Percentiles rank a stretch among this genome's conserved stretches.
Conservation (phyloP, 2,329 filamentous ascomycete genomes). For the Bretziella fagacearum region DNA sequence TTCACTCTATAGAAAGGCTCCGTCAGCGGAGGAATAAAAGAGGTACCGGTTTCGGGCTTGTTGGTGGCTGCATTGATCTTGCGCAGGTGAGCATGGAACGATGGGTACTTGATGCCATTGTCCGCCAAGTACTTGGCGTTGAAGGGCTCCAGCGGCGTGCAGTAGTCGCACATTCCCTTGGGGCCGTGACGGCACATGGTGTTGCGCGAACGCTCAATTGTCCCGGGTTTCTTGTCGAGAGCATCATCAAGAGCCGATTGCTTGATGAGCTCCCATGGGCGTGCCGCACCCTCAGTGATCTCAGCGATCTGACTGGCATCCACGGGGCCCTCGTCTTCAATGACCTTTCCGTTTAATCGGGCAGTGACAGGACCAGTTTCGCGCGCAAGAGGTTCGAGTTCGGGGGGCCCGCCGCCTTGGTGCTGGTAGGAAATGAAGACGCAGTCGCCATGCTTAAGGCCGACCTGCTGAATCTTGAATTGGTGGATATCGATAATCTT, state of each 20-base stretch:
- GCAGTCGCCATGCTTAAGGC: constrained; percentile 68
- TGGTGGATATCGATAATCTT: constrained; percentile 38
- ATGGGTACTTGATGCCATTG: constrained; percentile 97
- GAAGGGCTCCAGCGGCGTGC: constrained; percentile 92
- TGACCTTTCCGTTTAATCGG: constrained; percentile 61
- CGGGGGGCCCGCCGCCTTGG: constrained; percentile 21
- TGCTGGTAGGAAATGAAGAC: constrained; percentile 72
- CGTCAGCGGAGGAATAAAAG: constrained; percentile 85
- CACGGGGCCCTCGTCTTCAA: constrained; percentile 50
- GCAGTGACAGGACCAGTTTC: constrained; percentile 32
- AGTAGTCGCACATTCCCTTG: constrained; percentile 99
- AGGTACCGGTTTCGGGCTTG: constrained; percentile 81
- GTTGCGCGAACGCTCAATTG: constrained; percentile 61
- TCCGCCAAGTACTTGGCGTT: constrained; percentile 75
- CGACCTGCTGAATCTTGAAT: constrained; percentile 40
- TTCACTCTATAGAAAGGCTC: constrained; percentile 88
- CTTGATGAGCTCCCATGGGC: constrained; percentile 67
- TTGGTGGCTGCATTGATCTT: constrained; percentile 96
- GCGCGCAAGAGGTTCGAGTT: constrained; percentile 4
- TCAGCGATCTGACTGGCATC: constrained; percentile 45
- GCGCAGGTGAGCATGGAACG: constrained; percentile 83
- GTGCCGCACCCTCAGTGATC: constrained; percentile 41
- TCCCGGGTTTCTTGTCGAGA: constrained; percentile 76
- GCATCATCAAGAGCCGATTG: constrained; percentile 78
- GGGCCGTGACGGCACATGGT: constrained; percentile 92